These are phyloP conservation scores for Globisporangium iwayamae DNA, from an alignment of 352 stramenopile genomes.

Conservation along the genomic window DNA sequence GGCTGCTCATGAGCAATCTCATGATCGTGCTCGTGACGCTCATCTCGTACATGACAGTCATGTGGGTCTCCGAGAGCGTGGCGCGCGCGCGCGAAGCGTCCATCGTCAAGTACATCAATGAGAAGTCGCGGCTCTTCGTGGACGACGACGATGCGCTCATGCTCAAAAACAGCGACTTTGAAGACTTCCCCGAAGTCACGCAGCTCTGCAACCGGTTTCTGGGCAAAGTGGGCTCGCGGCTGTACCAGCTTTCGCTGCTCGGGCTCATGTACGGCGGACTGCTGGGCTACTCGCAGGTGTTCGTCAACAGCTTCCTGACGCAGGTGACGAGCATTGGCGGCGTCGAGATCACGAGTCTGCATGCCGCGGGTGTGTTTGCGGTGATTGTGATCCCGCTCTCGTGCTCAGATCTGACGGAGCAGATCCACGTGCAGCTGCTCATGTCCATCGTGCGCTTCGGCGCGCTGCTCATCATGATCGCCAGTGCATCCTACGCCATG, in stretches of 20 bases:
- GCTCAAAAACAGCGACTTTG: conserved; percentile 20
- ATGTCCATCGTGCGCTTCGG: conserved; percentile 88
- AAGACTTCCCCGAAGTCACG: conserved; percentile 78
- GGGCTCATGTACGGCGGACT: conserved; percentile 88
- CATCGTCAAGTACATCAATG: conserved; percentile 27
- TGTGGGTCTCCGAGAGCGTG: conserved; percentile 85
- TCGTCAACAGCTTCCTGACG: conserved; percentile 80
- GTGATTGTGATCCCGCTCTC: conserved; percentile 86
- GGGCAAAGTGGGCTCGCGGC: conserved; percentile 44
- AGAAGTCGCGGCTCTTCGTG: conserved; percentile 29
- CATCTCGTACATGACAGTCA: conserved; percentile 86
- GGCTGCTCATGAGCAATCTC: conserved; percentile 67
- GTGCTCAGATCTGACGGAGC: conserved; percentile 86
- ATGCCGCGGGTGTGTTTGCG: conserved; percentile 72
- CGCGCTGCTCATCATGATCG: conserved; percentile 87
- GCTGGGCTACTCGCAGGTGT: conserved; percentile 90
- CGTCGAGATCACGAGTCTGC: conserved; percentile 47
- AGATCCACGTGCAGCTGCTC: conserved; percentile 83
- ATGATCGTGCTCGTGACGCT: conserved; percentile 80
- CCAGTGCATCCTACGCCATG: conserved; percentile 73
- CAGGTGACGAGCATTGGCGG: conserved; percentile 57
- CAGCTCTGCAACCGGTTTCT: conserved; percentile 75
- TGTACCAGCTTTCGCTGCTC: conserved; percentile 86
- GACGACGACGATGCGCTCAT: conserved; percentile 6
- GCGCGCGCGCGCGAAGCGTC: conserved; percentile 50